Conservation (phyloP, 306 rosid species). For the Glycine latifolia region DNA sequence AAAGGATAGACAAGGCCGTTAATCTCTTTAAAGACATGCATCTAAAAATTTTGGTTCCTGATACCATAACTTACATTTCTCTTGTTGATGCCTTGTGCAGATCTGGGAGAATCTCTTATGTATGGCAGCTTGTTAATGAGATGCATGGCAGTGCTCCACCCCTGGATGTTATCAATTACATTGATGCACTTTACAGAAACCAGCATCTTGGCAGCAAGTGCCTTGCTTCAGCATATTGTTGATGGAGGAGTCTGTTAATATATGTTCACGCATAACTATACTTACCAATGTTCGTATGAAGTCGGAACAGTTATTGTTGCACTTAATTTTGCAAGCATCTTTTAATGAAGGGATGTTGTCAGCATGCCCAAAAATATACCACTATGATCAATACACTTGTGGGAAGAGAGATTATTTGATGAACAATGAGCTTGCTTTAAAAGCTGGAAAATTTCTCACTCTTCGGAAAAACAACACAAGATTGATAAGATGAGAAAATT, state of each 20-base stretch:
- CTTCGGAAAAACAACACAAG: neutral
- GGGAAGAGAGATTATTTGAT: too few species aligned
- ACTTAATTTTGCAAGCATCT: neutral
- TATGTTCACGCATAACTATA: neutral
- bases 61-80: constrained; percentile 13
- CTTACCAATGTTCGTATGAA: neutral
- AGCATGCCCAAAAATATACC: neutral
- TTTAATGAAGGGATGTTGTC: neutral
- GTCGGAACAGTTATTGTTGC: neutral
- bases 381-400: neutral
- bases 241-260: neutral
- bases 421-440: constrained; percentile 16
- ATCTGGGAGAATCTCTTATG: neutral
- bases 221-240: neutral
- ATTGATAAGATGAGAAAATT: neutral
- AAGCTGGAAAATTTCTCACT: constrained; percentile 6
- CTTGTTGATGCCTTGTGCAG: constrained; percentile 16
- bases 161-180: neutral
- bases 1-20: neutral
- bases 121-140: neutral
- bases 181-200: neutral
- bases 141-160: constrained; percentile 3
- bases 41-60: neutral
- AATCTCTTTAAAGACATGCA: constrained; percentile 7
- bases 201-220: neutral